Evolutionary conservation across 306 rosid genomes (phyloP), one percentile per base, ranked within the genome.

Genomic region (Arachis hypogaea): DNA sequence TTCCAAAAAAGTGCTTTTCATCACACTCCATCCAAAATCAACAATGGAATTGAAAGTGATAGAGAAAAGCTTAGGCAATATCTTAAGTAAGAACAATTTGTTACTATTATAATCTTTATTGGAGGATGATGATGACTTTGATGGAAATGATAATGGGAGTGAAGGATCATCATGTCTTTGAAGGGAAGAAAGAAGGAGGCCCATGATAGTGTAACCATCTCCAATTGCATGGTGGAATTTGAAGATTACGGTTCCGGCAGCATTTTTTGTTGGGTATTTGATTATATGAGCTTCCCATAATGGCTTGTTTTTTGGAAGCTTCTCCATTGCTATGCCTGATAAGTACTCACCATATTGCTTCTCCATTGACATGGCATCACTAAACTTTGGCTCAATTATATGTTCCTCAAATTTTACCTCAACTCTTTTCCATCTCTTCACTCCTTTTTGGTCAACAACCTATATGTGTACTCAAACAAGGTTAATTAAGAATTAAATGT

Each of bases 191-290:
- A 83, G 76, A 28, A 86, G 73, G 44, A 68, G 43, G 38, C 81
- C 63, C 87, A 85, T 79, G 12, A 82, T 60, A 9, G 80, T 62
- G 76, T 68, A 85, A 18, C 84, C 86, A 82, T 85, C 87, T 5
- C 83, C 89, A 65, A 85, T 78, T 3, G 89, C 71, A 70, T 82
- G 89, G 59, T 82, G 86, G 62, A 83, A 28, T 75, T 65, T 65
- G 79, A 75, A 12, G 4, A 75, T 7, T n/a, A 75, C 3, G 12
- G 49, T 65, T 30, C 66, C 79, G 0, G 10, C 40, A 9, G 66
- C 55, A 5, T 55, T 55, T n/a, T 12, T 64, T 33, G 30, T 73
- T 1, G 63, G 70, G 33, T 73, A 73, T 63, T 73, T 73, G 10
- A 73, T 62, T 4, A 73, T 63, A 63, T 73, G 77, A 0, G 50